A percentile compares a stretch with the other conserved stretches of the same genome.
Evolutionary conservation across 352 stramenopile species (phyloP).

Genomic region (Phytophthora podocarpi): DNA sequence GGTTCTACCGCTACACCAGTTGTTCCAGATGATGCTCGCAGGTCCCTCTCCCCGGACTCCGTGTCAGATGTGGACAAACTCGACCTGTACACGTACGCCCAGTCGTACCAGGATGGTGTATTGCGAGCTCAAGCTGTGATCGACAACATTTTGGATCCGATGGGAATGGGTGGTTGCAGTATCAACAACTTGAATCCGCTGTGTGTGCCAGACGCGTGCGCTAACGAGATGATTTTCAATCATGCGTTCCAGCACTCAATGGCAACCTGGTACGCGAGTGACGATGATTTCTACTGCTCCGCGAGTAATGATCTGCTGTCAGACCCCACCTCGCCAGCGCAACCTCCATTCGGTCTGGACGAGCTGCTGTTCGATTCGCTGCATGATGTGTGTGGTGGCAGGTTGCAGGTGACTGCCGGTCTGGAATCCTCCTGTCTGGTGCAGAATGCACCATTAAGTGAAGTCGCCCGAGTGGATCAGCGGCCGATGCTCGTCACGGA

Average conservation of each 20-base stretch:
- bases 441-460: slow-evolving; percentile 15
- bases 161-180: slow-evolving; percentile 27
- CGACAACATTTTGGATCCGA: slow-evolving; percentile 35
- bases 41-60: slow-evolving; percentile 38
- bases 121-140: slow-evolving; percentile 29
- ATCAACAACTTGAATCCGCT: neutral
- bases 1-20: neutral
- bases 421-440: slow-evolving; percentile 8
- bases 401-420: neutral
- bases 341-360: slow-evolving; percentile 29
- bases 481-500: slow-evolving; percentile 11
- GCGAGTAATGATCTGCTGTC: neutral
- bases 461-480: slow-evolving; percentile 24
- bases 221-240: neutral
- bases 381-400: slow-evolving; percentile 20
- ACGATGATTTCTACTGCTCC: slow-evolving; percentile 1
- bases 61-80: slow-evolving; percentile 34
- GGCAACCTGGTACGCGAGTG: slow-evolving; percentile 11
- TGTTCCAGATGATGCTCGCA: slow-evolving; percentile 5
- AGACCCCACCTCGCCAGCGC: slow-evolving; percentile 32
- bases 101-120: slow-evolving; percentile 18
- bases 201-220: neutral
- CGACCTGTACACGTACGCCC: slow-evolving; percentile 9
- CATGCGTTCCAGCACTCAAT: slow-evolving; percentile 2
- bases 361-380: slow-evolving; percentile 36